Evolutionary conservation across 768 basidiomycete genomes (phyloP), one percentile per base, ranked within the genome.

Genomic region (Tremella fuciformis): DNA sequence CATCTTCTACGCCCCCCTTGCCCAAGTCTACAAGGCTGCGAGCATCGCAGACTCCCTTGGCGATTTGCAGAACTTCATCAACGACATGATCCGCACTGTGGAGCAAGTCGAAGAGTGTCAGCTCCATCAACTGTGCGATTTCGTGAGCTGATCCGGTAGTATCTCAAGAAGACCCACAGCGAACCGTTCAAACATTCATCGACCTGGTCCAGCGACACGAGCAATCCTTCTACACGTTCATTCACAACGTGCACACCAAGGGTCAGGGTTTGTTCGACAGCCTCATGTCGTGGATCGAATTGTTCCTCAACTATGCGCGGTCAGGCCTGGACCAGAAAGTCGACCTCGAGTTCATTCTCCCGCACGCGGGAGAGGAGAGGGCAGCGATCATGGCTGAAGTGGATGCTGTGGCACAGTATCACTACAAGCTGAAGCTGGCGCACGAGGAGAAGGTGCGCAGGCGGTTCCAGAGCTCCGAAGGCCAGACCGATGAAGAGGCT

Each of bases 191-290:
- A 74, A 84, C 85, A 1, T 98, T 98, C 73, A 91, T 98, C 63
- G 85, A 91, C 73, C 85, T 99, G 21, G 87, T 99, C 29, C 84
- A 88, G 69, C 84, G 96, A 13, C 96, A 99, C 76, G 92, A 98
- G 68, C 90, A 93, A 71, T 79, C 91, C 0, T 98, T 98, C 80
- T 99, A 99, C 80, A 82, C 82, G 58, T 99, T 99, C 73, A 93
- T 99, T 24, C 91, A 99, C 83, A 96, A 94, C 67, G 96, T 99
- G 1, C 96, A 99, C 72, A 87, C 91, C 46, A 97, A 97, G 74
- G 96, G 96, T 37, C 88, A 92, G 70, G 88, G 86, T 19, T 82
- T 99, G 13, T 99, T 99, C 76, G 88, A 92, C 70, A 84, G 83
- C 69, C 84, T 99, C 57, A 97, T 97, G 91, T 83, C 82, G 39